Base-by-base conservation (phyloP, 2,329 filamentous ascomycete genomes). In the Aphanoascus verrucosus region DNA sequence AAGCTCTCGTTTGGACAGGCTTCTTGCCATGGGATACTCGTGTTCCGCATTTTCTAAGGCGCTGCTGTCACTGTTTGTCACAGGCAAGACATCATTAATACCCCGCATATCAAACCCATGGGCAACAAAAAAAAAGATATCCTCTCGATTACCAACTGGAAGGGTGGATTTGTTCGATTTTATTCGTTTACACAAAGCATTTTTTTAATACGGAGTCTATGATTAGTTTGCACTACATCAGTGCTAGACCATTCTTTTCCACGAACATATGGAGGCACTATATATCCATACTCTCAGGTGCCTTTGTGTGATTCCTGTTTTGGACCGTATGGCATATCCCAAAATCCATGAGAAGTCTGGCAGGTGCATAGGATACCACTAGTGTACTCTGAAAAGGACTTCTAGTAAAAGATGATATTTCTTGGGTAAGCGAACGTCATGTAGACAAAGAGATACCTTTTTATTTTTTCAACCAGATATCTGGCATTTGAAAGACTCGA, bases 1-100 rank as follows among this genome's bases (percentile, higher is more conserved):
- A 53, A 57, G 19, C 32, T 48, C 15, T n/a, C 32, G 35, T 56
- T 57, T 57, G 53, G 55, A 49, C 40, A 14, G 11, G 38, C 31
- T 23, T 38, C 17, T 52, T 40, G 19, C n/a, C 8, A 37, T 17
- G 34, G 42, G 11, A 19, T 19, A 7, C n/a, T 6, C 11, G 12
- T 15, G 11, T n/a, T 20, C 23, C 31, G 20, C 23, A 28, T 35
- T 12, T 17, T 28, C 37, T 3, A 15, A 23, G 35, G 40, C 11
- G 41, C 23, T 15, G 14, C 9, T 11, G 49, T 20, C 23, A 46
- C 32, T 32, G 34, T 38, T 46, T 15, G 15, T 42, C 32, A 15
- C 41, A 40, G 15, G 46, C 4, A 12, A 17, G 42, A 50, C 3
- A n/a, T n/a, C n/a, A n/a, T n/a, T 19, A 37, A 43, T 31, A 19